Base-by-base conservation (phyloP, 1,284 basidiomycete species). In the Pseudozyma tsukubaensis region DNA sequence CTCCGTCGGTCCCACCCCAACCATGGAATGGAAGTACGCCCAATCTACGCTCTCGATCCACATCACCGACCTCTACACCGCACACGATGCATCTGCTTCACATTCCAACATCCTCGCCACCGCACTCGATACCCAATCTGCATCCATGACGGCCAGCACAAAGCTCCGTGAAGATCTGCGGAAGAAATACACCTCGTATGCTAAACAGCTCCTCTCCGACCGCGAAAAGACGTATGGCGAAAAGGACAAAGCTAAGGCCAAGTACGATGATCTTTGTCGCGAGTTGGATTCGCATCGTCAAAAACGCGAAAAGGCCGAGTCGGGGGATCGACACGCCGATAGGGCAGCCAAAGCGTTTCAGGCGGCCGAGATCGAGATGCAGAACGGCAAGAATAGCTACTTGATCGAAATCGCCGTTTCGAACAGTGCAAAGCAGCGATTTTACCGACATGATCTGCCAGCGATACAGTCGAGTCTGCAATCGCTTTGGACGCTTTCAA, bases 241-340 rank as follows among this genome's bases (percentile, higher is more conserved):
- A 16, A 68, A 74, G 43, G 57, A 63, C 50, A 79, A 72, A 57
- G 67, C 73, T 18, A 79, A 79, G 52, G 32, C 58, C 21, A 79
- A 76, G 50, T 79, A 79, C 51, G 76, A 79, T 37, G 78, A 79
- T 50, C 59, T 67, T 8, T 79, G 78, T 58, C 59, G 48, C 29
- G 78, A 79, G 56, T 59, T 76, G 50, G 78, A 79, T 14, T 49
- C 66, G 7, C 65, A 66, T 16, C 66, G 78, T 8, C 69, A 72
- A 42, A 79, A 76, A 59, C 56, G 66, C 21, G 76, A 76, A 18
- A 77, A 73, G 56, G 76, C 73, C 0, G 66, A 72, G n/a, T 45
- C 73, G 1, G 71, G 59, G 13, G 78, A 73, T 37, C 54, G 48
- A 19, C 76, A 79, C 40, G 68, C 67, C 5, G 78, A 79, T 9